phyloP scores from a whole-genome alignment of 2,329 filamentous ascomycete genomes.

The Dendryphion nanum region DNA sequence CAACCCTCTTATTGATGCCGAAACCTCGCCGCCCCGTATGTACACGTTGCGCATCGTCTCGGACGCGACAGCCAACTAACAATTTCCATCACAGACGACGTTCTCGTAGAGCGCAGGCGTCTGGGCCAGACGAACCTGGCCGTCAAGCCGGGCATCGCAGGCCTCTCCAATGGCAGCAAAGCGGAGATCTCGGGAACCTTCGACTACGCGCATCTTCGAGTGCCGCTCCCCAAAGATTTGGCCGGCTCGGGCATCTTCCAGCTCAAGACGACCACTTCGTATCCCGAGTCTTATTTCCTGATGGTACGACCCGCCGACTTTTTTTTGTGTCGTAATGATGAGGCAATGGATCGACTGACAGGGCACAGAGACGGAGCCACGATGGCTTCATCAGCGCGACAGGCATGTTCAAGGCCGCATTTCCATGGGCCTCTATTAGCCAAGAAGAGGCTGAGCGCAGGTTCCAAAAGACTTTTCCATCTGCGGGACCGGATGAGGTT shows the following conservation, averaged over 20 bases:
- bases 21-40: slow-evolving; percentile 64
- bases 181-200: slow-evolving; percentile 76
- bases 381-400: slow-evolving; percentile 84
- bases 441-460: slow-evolving; percentile 76
- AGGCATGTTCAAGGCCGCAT: slow-evolving; percentile 90
- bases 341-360: slow-evolving; percentile 26
- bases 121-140: slow-evolving; percentile 90
- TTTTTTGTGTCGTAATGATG: slow-evolving; percentile 5
- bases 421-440: slow-evolving; percentile 69
- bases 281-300: slow-evolving; percentile 90
- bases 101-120: slow-evolving; percentile 76
- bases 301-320: slow-evolving; percentile 70
- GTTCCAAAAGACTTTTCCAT: slow-evolving; percentile 78
- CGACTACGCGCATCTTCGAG: slow-evolving; percentile 93
- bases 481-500: slow-evolving; percentile 86
- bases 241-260: slow-evolving; percentile 88
- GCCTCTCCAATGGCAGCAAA: slow-evolving; percentile 69
- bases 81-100: slow-evolving; percentile 42
- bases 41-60: slow-evolving; percentile 31
- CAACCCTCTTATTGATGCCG: slow-evolving; percentile 64
- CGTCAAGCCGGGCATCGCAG: slow-evolving; percentile 74
- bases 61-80: slow-evolving; percentile 4
- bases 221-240: slow-evolving; percentile 87
- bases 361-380: slow-evolving; percentile 67
- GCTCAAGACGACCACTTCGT: slow-evolving; percentile 57